Percentiles rank a stretch among this genome's conserved stretches.
These are phyloP conservation scores for Paxillus involutus DNA, from an alignment of 768 basidiomycete genomes.

Conservation along the genomic window DNA sequence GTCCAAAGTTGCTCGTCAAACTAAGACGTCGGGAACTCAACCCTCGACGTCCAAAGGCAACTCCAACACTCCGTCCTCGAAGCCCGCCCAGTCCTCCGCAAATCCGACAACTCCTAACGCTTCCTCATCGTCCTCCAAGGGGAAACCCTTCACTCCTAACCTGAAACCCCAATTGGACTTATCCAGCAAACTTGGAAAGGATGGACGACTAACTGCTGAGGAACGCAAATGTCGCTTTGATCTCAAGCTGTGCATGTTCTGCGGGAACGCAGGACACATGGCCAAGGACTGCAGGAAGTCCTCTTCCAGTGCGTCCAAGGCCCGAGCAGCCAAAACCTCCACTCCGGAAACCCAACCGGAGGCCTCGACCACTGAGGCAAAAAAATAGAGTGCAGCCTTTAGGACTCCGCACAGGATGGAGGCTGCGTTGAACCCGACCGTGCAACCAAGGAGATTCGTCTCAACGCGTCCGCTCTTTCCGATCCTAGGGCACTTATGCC, in stretches of 20 bases:
- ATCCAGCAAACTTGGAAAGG: too few relatives aligned
- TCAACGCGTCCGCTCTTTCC: constrained; percentile 5
- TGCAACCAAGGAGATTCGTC: not conserved
- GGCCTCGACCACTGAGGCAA: not conserved
- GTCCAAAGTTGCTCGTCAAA: too few relatives aligned
- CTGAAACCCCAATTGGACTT: too few relatives aligned
- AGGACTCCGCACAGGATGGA: not conserved
- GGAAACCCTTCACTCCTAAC: too few relatives aligned
- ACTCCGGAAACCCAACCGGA: not conserved
- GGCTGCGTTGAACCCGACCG: not conserved
- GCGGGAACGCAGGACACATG: not conserved
- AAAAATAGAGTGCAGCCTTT: constrained; percentile 1
- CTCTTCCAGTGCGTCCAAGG: not conserved
- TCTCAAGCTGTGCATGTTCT: constrained; percentile 7
- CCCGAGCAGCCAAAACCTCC: not conserved
- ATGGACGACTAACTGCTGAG: not conserved
- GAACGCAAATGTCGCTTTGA: not conserved
- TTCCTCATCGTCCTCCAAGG: not conserved
- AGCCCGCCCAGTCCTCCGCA: too few relatives aligned
- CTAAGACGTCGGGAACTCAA: too few relatives aligned
- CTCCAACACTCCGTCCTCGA: too few relatives aligned
- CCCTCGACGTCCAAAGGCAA: too few relatives aligned
- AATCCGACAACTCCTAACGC: too few relatives aligned
- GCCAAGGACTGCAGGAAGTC: not conserved
- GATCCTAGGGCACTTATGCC: not conserved